Evolutionary conservation across 345 rosid genomes (phyloP).

Genomic region (Conringia planisiliqua): DNA sequence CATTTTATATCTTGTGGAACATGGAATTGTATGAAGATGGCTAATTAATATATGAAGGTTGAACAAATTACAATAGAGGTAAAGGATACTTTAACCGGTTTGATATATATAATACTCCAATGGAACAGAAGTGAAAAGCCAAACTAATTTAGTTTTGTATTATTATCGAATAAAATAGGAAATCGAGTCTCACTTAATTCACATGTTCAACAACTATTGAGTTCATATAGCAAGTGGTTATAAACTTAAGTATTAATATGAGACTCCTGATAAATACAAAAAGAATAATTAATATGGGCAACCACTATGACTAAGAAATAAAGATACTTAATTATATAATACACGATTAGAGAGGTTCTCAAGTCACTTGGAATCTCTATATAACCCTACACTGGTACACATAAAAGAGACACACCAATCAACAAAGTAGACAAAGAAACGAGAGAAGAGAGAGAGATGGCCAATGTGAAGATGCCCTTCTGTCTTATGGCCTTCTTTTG

Average conservation of each 20-base stretch:
- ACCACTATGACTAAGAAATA: constrained; percentile 24
- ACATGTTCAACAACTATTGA: constrained; percentile 21
- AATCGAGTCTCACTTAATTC: constrained; percentile 10
- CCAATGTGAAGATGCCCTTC: constrained; percentile 14
- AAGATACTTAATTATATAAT: constrained; percentile 3
- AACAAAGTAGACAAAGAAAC: not conserved
- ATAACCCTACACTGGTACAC: constrained; percentile 19
- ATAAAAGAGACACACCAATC: constrained; percentile 14
- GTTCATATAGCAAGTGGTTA: constrained; percentile 24
- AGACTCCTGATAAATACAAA: not conserved
- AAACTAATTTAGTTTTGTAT: not conserved
- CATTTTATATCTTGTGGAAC: not conserved
- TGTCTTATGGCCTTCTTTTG: constrained; percentile 32
- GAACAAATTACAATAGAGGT: not conserved
- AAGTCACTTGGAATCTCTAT: constrained; percentile 25
- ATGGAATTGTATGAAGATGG: not conserved
- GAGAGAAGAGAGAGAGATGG: constrained; percentile 27
- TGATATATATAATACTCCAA: not conserved
- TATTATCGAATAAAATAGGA: not conserved
- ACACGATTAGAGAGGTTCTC: constrained; percentile 13
- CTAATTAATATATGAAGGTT: not conserved
- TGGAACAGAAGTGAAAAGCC: not conserved
- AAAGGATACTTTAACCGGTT: not conserved
- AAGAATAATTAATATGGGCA: not conserved
- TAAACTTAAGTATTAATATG: not conserved